Conservation (phyloP, 2,329 filamentous ascomycete species). For the Penicillium glabrum region DNA sequence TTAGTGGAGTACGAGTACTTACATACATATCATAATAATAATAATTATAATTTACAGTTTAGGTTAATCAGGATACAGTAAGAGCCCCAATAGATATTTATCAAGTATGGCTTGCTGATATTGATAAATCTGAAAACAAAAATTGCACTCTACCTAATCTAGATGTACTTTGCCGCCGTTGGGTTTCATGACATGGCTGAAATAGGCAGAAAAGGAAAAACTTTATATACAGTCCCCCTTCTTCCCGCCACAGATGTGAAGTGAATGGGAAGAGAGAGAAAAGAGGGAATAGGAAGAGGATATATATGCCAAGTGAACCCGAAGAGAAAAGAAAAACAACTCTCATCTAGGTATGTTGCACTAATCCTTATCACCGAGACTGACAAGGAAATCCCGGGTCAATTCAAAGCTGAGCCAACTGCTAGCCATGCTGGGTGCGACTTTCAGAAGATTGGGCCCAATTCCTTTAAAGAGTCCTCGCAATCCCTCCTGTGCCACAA, state of each 20-base stretch:
- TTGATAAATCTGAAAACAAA: too few species aligned
- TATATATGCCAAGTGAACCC: background rate
- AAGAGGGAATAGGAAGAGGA: background rate
- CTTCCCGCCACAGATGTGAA: background rate
- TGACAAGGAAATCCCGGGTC: conserved; percentile 80
- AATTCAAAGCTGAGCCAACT: conserved; percentile 98
- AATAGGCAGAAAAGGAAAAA: background rate
- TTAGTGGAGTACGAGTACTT: background rate
- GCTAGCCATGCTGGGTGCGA: conserved; percentile 96
- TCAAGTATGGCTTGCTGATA: too few species aligned
- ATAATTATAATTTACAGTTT: too few species aligned
- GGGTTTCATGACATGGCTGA: background rate
- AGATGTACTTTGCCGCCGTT: background rate
- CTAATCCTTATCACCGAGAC: conserved; percentile 42
- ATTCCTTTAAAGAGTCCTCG: conserved; percentile 93
- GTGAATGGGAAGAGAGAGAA: background rate
- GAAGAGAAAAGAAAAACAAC: background rate
- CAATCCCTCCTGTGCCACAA: conserved; percentile 79
- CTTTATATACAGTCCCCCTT: background rate
- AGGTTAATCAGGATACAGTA: too few species aligned
- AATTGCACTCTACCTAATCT: background rate
- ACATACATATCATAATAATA: background rate
- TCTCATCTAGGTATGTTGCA: conserved; percentile 17
- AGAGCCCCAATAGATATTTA: too few species aligned
- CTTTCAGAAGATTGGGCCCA: conserved; percentile 90